Percentiles rank a stretch among this genome's conserved stretches.
Evolutionary conservation across 2,329 filamentous ascomycete species (phyloP).

Genomic region (Monosporascus ibericus): DNA sequence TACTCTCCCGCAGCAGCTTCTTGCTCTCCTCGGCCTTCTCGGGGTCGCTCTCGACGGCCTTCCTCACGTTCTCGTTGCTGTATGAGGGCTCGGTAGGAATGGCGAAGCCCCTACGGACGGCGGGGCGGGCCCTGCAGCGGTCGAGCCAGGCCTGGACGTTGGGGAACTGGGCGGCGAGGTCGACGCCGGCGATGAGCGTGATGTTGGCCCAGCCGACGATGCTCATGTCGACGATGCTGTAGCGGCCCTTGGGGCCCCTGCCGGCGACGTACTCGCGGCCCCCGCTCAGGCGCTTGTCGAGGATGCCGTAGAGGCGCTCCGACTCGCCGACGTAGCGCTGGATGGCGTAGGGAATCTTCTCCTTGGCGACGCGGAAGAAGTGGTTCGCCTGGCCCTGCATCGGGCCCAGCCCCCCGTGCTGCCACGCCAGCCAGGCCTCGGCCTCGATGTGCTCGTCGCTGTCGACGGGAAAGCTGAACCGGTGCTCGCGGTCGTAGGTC

Average conservation of each 20-base stretch:
- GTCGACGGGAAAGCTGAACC: conserved; percentile 52
- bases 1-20: conserved; percentile 31
- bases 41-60: conserved; percentile 37
- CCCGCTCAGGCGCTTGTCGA: conserved; percentile 56
- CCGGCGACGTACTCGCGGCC: conserved; percentile 49
- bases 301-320: conserved; percentile 65
- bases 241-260: conserved; percentile 42
- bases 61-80: conserved; percentile 32
- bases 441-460: conserved; percentile 31
- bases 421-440: conserved; percentile 62
- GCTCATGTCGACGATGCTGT: conserved; percentile 66
- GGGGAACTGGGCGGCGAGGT: conserved; percentile 57
- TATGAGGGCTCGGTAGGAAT: conserved; percentile 45
- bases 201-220: conserved; percentile 63
- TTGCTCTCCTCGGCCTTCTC: conserved; percentile 34
- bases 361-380: conserved; percentile 61
- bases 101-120: conserved; percentile 56
- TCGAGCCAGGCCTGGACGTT: conserved; percentile 62
- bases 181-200: conserved; percentile 53
- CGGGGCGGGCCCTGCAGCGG: conserved; percentile 51
- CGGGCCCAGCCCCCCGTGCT: conserved; percentile 69
- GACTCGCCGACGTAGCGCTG: conserved; percentile 73
- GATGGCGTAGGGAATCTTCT: conserved; percentile 64
- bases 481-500: conserved; percentile 65
- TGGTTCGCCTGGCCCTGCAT: conserved; percentile 72